Base-by-base conservation (phyloP, 768 basidiomycete species). In the Tricholoma bakamatsutake region DNA sequence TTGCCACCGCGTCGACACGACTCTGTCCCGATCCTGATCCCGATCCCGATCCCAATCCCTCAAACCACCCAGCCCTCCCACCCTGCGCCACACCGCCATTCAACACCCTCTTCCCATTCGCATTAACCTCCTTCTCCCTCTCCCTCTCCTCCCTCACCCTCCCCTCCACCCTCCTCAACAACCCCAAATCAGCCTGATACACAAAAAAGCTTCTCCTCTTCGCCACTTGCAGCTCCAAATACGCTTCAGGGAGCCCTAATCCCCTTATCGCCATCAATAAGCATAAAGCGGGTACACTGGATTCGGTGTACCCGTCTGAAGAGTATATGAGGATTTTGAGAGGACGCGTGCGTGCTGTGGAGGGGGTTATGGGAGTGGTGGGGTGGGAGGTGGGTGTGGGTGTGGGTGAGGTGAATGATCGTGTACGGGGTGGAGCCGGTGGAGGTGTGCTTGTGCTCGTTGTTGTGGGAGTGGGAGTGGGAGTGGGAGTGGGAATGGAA, bases 221-320 rank as follows among this genome's bases (percentile, higher is more conserved):
- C 55, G 75, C 79, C 40, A 88, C 84, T 71, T 98, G 96, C 59
- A 98, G 80, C 67, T 93, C 87, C 31, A 98, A 76, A 73, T 96
- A 98, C 6, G 94, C 96, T 67, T 95, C 92, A 8, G 94, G 91
- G 7, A 97, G 79, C 49, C 76, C 71, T 34, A 88, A 71, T 17
- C 74, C 73, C 54, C 80, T 81, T 52, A 85, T 72, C 24, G 82
- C 82, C 94, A 98, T 98, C 59, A 97, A 74, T 50, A 96, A 81
- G 59, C 84, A 83, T 52, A 98, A 76, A 18, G 93, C 94, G 52
- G 93, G 84, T 5, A 95, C 84, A 24, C 88, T 89, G 9, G 90
- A 89, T 69, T 98, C 95, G 21, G 96, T 98, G 73, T 96, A 93
- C 49, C 91, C 93, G 67, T 95, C 93, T 15, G 86, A 80, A 15